Conservation (phyloP, 495 filamentous ascomycete genomes). For the Chaetomium tenue region DNA sequence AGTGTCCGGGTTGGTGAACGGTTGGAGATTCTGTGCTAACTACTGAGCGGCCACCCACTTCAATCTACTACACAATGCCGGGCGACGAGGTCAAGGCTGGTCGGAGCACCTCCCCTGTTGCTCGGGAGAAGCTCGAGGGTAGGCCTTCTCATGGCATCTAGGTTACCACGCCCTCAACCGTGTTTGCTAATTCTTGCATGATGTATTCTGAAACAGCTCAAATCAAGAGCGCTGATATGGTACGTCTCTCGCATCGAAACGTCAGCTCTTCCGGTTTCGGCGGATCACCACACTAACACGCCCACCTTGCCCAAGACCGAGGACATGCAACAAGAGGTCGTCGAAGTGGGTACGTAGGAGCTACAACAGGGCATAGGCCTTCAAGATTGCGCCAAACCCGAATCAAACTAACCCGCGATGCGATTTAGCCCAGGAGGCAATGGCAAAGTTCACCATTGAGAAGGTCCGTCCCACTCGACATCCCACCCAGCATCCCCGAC, state of each 20-base stretch:
- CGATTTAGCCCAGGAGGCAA: conserved; percentile 78
- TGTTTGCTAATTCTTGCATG: conserved; percentile 16
- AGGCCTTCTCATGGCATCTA: conserved; percentile 8
- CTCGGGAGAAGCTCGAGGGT: conserved; percentile 44
- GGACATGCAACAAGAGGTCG: conserved; percentile 92
- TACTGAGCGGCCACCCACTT: conserved; percentile 10
- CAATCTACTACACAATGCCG: conserved; percentile 26
- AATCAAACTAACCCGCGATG: conserved; percentile 9
- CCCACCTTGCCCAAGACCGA: conserved; percentile 62
- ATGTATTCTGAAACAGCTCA: conserved; percentile 58
- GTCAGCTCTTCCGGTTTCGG: conserved; percentile 7
- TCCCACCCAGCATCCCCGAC: neutral
- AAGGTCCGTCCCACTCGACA: conserved; percentile 57
- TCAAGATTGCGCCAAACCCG: neutral
- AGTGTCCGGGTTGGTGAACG: neutral
- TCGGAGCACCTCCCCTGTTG: conserved; percentile 32
- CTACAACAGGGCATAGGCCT: neutral
- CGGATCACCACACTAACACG: conserved; percentile 29
- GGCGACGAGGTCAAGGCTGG: conserved; percentile 30
- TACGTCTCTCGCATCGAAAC: conserved; percentile 41
- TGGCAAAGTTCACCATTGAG: conserved; percentile 88
- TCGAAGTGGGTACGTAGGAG: conserved; percentile 79
- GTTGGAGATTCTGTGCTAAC: conserved; percentile 4
- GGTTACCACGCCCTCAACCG: neutral
- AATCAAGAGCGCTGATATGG: conserved; percentile 98